phyloP scores from a whole-genome alignment of 2,329 filamentous ascomycete genomes.

The Colletotrichum phormii region DNA sequence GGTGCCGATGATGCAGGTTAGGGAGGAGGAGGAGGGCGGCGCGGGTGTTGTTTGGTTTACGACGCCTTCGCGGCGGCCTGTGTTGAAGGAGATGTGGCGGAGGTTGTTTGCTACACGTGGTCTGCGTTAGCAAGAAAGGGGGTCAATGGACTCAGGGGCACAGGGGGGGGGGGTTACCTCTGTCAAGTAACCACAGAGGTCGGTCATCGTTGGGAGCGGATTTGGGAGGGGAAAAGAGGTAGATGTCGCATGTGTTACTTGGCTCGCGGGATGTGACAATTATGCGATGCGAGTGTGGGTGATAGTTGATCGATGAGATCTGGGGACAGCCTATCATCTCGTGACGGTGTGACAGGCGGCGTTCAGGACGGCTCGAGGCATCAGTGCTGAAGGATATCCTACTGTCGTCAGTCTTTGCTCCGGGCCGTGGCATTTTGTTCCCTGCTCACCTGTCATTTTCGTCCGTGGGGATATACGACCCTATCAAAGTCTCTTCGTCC shows the following conservation, averaged over 20 bases:
- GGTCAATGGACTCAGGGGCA: too few relatives aligned
- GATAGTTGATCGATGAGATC: slow-evolving; percentile 61
- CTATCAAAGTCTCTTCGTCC: slow-evolving; percentile 49
- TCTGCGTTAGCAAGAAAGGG: background rate
- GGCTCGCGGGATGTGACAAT: slow-evolving; percentile 55
- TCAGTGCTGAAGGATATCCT: slow-evolving; percentile 34
- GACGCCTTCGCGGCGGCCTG: slow-evolving; percentile 44
- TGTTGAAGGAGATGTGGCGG: slow-evolving; percentile 45
- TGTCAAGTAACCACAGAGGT: slow-evolving; percentile 53
- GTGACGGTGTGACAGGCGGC: slow-evolving; percentile 35
- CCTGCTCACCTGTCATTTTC: slow-evolving; percentile 52
- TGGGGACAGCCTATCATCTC: slow-evolving; percentile 53
- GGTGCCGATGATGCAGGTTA: slow-evolving; percentile 61
- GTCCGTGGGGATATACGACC: slow-evolving; percentile 57
- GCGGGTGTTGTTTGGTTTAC: slow-evolving; percentile 57
- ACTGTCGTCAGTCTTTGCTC: background rate
- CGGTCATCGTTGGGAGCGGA: slow-evolving; percentile 42
- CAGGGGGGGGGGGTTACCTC: background rate
- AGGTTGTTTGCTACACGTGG: slow-evolving; percentile 44
- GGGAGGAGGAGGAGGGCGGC: slow-evolving; percentile 48
- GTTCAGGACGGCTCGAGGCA: slow-evolving; percentile 28
- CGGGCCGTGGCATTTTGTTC: fast-evolving
- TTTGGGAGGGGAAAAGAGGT: slow-evolving; percentile 51
- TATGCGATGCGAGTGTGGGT: slow-evolving; percentile 53
- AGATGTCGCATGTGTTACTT: slow-evolving; percentile 46